A percentile compares a stretch with the other conserved stretches of the same genome.
These are phyloP conservation scores for Anthoceros angustus DNA, from an alignment of 225 moss, liverwort and hornwort species.

Conservation along the genomic window DNA sequence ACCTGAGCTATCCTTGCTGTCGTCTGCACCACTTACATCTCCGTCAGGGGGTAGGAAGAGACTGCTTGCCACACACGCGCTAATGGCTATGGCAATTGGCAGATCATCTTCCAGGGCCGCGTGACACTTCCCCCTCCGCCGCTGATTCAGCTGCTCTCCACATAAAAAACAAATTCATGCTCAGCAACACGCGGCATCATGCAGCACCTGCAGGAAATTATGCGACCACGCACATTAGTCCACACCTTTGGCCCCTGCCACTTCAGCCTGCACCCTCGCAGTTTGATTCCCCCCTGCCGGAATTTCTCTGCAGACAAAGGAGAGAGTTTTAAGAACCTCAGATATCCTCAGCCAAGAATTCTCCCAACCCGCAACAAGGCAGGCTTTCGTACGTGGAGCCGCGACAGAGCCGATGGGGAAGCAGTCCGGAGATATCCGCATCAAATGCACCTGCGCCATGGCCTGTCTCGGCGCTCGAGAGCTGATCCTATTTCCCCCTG, in stretches of 20 bases:
- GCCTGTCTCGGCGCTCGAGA: background rate
- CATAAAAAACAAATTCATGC: background rate
- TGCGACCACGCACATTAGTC: background rate
- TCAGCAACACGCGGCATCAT: background rate
- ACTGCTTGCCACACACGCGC: constrained; percentile 29
- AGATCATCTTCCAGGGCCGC: constrained; percentile 31
- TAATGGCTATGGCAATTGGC: constrained; percentile 38
- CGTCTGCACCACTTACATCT: constrained; percentile 23
- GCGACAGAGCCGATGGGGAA: background rate
- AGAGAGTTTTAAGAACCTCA: background rate
- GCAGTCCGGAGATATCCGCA: background rate
- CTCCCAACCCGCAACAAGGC: background rate
- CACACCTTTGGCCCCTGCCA: too few relatives aligned
- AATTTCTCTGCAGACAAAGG: background rate
- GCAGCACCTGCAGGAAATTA: background rate
- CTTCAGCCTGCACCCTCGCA: background rate
- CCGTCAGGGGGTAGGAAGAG: constrained; percentile 35
- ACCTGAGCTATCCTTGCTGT: constrained; percentile 41
- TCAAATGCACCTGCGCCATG: constrained; percentile 2
- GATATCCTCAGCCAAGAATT: background rate
- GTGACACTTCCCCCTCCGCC: constrained; percentile 7
- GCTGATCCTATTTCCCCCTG: too few relatives aligned
- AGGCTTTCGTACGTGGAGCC: background rate
- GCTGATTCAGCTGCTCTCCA: background rate
- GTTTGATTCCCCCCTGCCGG: background rate